Evolutionary conservation across 192 early-diverging fungal genomes (phyloP).

Genomic region (Coemansia sp.): DNA sequence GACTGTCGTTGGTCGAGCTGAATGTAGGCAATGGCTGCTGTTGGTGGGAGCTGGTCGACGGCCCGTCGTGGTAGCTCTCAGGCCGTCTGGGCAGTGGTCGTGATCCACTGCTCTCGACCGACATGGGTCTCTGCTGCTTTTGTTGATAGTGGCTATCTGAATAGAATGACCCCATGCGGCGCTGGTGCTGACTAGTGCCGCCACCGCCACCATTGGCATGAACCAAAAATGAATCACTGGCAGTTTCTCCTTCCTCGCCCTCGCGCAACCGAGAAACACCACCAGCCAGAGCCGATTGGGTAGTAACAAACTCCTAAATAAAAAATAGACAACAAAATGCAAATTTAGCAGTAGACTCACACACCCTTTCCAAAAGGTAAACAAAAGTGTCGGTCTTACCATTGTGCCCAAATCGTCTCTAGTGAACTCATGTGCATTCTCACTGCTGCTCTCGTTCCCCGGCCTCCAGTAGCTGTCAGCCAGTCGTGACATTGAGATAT

Average conservation of each 20-base stretch:
- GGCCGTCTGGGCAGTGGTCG: conserved; percentile 12
- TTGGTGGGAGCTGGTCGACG: conserved; percentile 9
- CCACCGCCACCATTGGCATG: conserved; percentile 9
- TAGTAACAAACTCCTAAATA: conserved; percentile 33
- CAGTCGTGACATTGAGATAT: conserved; percentile 29
- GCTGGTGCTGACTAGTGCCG: conserved; percentile 9
- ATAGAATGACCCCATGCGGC: conserved; percentile 22
- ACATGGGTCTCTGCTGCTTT: background rate
- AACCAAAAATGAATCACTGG: conserved; percentile 12
- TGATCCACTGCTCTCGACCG: background rate
- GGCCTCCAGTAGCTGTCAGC: conserved; percentile 37
- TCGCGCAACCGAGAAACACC: background rate
- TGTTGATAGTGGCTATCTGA: conserved; percentile 19
- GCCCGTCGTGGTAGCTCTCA: conserved; percentile 31
- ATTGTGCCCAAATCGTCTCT: conserved; percentile 29
- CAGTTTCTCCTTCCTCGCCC: conserved; percentile 2
- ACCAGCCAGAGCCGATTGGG: conserved; percentile 10
- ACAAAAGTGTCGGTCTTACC: conserved; percentile 6
- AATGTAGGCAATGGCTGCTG: conserved; percentile 19
- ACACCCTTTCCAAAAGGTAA: background rate
- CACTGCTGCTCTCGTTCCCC: conserved; percentile 10
- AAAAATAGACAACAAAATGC: conserved; percentile 4
- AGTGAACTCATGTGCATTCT: conserved; percentile 3
- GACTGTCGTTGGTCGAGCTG: conserved; percentile 16
- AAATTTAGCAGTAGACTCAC: background rate